Percentiles rank a stretch among this genome's conserved stretches.
Evolutionary conservation across 2,329 filamentous ascomycete species (phyloP).

Genomic region (Fusarium drepaniforme): DNA sequence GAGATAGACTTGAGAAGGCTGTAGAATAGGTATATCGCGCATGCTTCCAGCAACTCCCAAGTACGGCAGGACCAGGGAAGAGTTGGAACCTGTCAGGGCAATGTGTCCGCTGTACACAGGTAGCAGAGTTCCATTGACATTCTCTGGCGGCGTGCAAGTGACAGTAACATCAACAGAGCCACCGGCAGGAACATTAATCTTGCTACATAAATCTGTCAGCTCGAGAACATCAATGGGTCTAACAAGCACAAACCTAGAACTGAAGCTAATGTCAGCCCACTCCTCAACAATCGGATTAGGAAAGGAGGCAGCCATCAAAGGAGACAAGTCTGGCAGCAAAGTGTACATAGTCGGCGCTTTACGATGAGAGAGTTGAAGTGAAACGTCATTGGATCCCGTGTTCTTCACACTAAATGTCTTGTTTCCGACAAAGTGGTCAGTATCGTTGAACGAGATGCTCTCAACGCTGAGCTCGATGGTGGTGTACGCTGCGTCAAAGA

Average conservation of each 20-base stretch:
- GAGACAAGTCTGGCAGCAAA: background rate
- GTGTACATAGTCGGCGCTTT: conserved; percentile 2
- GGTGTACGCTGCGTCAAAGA: background rate
- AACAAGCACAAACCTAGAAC: background rate
- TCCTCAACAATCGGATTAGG: background rate
- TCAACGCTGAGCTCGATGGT: background rate
- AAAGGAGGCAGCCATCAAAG: background rate
- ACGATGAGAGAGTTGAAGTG: background rate
- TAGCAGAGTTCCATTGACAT: background rate
- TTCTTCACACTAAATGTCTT: background rate
- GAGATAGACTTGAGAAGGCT: background rate
- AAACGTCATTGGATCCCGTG: background rate
- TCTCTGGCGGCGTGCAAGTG: background rate
- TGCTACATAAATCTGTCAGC: background rate
- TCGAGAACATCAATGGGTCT: accelerated
- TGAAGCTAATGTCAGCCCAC: background rate
- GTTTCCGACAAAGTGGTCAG: background rate
- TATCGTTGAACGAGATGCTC: background rate
- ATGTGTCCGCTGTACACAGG: background rate
- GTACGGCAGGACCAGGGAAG: background rate
- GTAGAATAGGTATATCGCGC: background rate
- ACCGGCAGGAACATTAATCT: background rate
- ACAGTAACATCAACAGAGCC: background rate
- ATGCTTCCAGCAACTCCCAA: background rate
- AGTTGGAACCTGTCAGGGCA: background rate